phyloP scores from a whole-genome alignment of 179 eudicot species.

The Beta lomatogona region DNA sequence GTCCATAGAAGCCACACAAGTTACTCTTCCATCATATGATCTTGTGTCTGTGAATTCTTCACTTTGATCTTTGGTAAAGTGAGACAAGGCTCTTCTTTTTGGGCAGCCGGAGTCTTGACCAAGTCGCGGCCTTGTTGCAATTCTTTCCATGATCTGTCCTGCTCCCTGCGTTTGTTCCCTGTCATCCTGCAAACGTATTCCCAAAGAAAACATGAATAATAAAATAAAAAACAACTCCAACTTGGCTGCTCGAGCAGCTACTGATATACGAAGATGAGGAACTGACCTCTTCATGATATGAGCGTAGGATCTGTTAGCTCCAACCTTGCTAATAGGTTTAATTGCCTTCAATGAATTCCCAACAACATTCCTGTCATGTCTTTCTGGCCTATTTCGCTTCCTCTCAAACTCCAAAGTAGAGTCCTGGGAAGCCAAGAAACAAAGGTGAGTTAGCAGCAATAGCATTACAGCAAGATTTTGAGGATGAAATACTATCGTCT shows the following conservation, averaged over 20 bases:
- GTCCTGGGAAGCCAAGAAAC: slow-evolving; percentile 43
- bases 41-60: slow-evolving; percentile 44
- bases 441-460: not conserved
- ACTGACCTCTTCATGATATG: slow-evolving; percentile 59
- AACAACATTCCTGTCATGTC: slow-evolving; percentile 75
- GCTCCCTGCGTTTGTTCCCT: slow-evolving; percentile 41
- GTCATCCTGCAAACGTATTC: slow-evolving; percentile 50
- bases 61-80: slow-evolving; percentile 55
- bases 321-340: slow-evolving; percentile 61
- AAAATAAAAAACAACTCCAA: not conserved
- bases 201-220: not conserved
- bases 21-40: slow-evolving; percentile 77
- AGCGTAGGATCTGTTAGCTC: slow-evolving; percentile 41
- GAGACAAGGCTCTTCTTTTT: slow-evolving; percentile 41
- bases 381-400: slow-evolving; percentile 92
- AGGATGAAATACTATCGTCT: not conserved
- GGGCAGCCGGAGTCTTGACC: slow-evolving; percentile 59
- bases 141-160: slow-evolving; percentile 37
- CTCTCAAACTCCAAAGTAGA: slow-evolving; percentile 96
- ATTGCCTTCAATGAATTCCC: slow-evolving; percentile 75
- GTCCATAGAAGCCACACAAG: not conserved
- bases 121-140: slow-evolving; percentile 51
- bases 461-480: not conserved
- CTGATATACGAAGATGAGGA: not conserved
- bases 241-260: not conserved